Base-by-base conservation (phyloP, 768 basidiomycete species). In the Pleurotus cornucopiae region DNA sequence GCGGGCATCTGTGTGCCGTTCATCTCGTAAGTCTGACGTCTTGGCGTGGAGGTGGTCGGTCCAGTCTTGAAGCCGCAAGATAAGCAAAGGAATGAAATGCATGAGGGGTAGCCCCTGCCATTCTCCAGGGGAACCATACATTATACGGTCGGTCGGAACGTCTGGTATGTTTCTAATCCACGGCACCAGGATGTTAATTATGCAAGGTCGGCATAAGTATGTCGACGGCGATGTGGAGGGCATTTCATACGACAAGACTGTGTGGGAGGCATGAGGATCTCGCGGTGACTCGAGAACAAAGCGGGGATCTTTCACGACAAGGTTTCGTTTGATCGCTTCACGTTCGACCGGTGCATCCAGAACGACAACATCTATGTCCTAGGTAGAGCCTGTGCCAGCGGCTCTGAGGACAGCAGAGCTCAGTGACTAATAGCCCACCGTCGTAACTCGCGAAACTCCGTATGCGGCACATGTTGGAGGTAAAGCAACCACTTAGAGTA, bases 361-460 rank as follows among this genome's bases (percentile, higher is more conserved):
- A 14, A 73, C 69, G 37, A 73, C 61, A 4, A 76, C 61, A 49
- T 75, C 74, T 12, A 74, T 55, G 46, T 74, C 74, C 75, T 75
- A 38, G 39, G 37, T 34, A 34, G 30, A 54, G 23, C 23, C 23
- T 23, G 11, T 37, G 13, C 9, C 30, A 34, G 7, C 3, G 11
- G 30, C 30, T 34, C 30, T 11, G 30, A 34, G 30, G 30, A 9
- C 11, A 34, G 11, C 30, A 25, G 4, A 25, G 23, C 30, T 34
- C 9, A 34, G 30, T 3, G 11, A 34, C 3, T 3, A 5, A 54
- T 16, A n/a, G 6, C 39, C 12, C 20, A 54, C 52, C 2, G 38
- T 9, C 2, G 52, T 3, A 9, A 54, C 34, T n/a, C 52, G 16
- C 6, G 37, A 12, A 12, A 6, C 41, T n/a, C 52, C 20, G 30